Base-by-base conservation (phyloP, 202 grass and related monocot genomes). In the Panicum virgatum region DNA sequence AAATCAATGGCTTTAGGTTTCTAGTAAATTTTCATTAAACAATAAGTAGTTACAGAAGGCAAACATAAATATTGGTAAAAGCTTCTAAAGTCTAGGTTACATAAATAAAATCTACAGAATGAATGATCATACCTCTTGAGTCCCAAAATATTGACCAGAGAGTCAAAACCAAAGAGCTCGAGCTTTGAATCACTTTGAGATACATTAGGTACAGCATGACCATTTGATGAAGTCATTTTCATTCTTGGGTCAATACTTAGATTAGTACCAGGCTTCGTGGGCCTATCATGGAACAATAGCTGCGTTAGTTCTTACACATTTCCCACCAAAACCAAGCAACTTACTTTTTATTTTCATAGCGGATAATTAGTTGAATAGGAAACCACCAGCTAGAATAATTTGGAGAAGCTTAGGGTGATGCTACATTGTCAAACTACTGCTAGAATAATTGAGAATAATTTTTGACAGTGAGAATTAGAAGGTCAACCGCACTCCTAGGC, bases 111-210 rank as follows among this genome's bases (percentile, higher is more conserved):
- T 47, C 16, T 13, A 50, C 13, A 38, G 20, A 84, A 59, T 15
- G 59, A 59, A 3, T 66, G 12, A 14, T 11, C n/a, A 32, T 91
- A 98, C 95, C 92, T 98, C 80, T 93, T 94, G 53, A 98, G 90
- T 45, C 95, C 95, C 88, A 98, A 88, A 80, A 92, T 97, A 42
- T 93, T 98, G 30, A 98, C 95, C 51, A 98, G 85, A 77, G 92
- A 98, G 62, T 98, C 95, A 53, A 97, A 98, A 85, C 95, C 95
- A 47, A 98, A 98, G 65, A 98, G 84, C 58, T 98, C 95, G 12
- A 98, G 84, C 77, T 98, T 98, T 69, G 95, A 94, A 59, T 98
- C 95, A 1, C 32, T 91, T 26, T 91, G 89, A 82, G 83, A 86
- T 64, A 40, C 84, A 80, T 78, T 66, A 65, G 72, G 76, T 80